Evolutionary conservation across 106 monocot genomes (phyloP).

Genomic region (Platanthera zijinensis): DNA sequence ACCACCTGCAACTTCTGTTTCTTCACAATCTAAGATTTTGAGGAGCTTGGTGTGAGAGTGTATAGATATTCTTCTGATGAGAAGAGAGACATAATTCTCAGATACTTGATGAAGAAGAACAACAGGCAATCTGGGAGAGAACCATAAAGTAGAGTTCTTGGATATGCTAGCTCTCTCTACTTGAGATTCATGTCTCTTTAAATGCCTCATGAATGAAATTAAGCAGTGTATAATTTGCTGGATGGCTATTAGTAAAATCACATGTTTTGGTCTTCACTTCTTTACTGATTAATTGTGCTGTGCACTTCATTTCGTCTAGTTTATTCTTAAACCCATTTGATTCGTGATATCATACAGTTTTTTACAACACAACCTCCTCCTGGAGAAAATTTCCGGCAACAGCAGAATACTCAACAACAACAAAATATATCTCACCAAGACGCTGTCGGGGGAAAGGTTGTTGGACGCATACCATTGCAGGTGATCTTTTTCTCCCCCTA

Average conservation of each 20-base stretch:
- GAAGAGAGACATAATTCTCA: conserved; percentile 42
- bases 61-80: conserved; percentile 36
- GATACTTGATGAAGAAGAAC: conserved; percentile 34
- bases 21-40: conserved; percentile 19
- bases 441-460: conserved; percentile 53
- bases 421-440: conserved; percentile 20
- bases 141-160: conserved; percentile 19
- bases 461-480: conserved; percentile 47
- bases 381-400: conserved; percentile 9
- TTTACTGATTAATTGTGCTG: neutral
- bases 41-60: conserved; percentile 31
- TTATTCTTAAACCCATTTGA: neutral
- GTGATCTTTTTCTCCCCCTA: conserved; percentile 14
- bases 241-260: neutral
- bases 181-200: neutral
- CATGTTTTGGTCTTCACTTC: neutral
- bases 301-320: neutral
- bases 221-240: neutral
- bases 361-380: conserved; percentile 10
- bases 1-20: conserved; percentile 6
- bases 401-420: neutral
- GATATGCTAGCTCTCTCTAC: neutral
- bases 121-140: conserved; percentile 27
- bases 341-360: conserved; percentile 2
- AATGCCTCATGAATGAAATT: neutral